These are phyloP conservation scores for Neurospora tetrasperma DNA, from an alignment of 495 filamentous ascomycete species.

Conservation along the genomic window DNA sequence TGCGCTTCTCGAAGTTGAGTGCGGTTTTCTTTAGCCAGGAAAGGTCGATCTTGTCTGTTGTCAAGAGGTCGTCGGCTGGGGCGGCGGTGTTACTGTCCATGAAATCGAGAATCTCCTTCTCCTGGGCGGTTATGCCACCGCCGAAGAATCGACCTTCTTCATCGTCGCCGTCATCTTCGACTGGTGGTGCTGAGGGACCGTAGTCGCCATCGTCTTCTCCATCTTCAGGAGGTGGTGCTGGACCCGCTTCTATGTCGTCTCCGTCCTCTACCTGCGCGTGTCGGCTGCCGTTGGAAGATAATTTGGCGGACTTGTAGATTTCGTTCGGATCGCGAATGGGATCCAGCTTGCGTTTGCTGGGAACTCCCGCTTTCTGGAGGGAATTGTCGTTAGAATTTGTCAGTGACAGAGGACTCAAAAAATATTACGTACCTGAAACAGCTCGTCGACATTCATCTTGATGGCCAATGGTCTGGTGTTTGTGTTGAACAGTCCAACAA, in stretches of 20 bases:
- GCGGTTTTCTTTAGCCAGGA: constrained; percentile 77
- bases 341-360: constrained; percentile 70
- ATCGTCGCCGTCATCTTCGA: constrained; percentile 61
- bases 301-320: constrained; percentile 80
- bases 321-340: constrained; percentile 59
- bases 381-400: background rate
- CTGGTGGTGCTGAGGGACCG: constrained; percentile 59
- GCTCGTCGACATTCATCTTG: constrained; percentile 72
- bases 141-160: constrained; percentile 94
- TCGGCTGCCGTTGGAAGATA: constrained; percentile 41
- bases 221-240: constrained; percentile 38
- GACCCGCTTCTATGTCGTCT: constrained; percentile 48
- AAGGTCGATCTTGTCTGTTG: constrained; percentile 66
- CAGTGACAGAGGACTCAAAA: background rate
- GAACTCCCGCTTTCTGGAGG: constrained; percentile 40
- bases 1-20: constrained; percentile 81
- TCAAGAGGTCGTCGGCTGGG: constrained; percentile 27
- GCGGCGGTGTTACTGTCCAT: constrained; percentile 51
- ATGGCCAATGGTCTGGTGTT: constrained; percentile 9
- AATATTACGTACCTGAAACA: constrained; percentile 60
- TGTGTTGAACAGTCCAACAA: constrained; percentile 1
- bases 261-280: constrained; percentile 33
- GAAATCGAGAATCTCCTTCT: constrained; percentile 81
- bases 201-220: constrained; percentile 46
- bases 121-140: constrained; percentile 71